A percentile compares a stretch with the other conserved stretches of the same genome.
These are phyloP conservation scores for Spinellus fusiger DNA, from an alignment of 192 early-diverging fungal species.

Conservation along the genomic window DNA sequence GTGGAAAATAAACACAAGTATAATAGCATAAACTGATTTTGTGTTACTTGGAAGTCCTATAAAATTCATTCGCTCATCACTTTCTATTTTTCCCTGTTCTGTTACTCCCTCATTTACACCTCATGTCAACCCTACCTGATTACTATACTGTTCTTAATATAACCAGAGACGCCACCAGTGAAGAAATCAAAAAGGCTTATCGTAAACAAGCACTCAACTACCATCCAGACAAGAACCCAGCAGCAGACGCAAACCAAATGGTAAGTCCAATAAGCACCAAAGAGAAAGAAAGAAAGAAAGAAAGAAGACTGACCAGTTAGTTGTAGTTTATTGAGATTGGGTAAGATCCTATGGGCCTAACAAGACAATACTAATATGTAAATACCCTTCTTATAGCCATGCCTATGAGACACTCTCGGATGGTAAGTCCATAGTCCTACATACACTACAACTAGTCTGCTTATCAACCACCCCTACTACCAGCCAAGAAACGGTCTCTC, in stretches of 20 bases:
- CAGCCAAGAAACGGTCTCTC: no score
- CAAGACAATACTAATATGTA: neutral
- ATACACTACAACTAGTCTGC: neutral
- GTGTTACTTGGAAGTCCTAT: no score
- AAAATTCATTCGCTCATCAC: no score
- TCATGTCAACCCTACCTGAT: no score
- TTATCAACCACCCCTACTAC: neutral
- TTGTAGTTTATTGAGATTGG: neutral
- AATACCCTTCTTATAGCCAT: neutral
- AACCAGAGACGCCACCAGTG: constrained; percentile 4
- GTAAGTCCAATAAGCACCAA: neutral
- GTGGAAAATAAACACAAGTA: no score
- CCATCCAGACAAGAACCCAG: constrained; percentile 67
- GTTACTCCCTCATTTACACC: no score
- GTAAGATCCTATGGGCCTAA: neutral
- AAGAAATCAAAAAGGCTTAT: constrained; percentile 52
- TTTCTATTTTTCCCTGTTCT: no score
- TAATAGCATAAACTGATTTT: no score
- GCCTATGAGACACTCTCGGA: neutral
- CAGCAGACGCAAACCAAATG: constrained; percentile 1
- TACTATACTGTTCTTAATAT: no score
- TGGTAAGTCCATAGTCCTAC: neutral
- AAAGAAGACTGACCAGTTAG: no score
- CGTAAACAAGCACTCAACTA: constrained; percentile 57
- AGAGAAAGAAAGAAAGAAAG: no score